phyloP scores from a whole-genome alignment of 2,329 filamentous ascomycete genomes.

The Alternaria tenuissima region DNA sequence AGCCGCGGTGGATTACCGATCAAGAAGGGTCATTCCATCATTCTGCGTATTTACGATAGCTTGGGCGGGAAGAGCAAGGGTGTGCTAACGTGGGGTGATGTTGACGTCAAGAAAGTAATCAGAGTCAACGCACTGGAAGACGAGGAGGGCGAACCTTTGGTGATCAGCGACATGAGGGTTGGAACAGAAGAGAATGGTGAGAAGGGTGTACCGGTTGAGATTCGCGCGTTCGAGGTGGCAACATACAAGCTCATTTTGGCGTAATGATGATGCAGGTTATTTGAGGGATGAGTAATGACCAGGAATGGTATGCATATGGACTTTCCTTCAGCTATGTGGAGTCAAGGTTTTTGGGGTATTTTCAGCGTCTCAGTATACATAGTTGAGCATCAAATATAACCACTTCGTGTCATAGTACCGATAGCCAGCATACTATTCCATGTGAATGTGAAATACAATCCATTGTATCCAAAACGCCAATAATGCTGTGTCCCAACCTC shows the following conservation, averaged over 20 bases:
- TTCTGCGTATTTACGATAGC: constrained; percentile 87
- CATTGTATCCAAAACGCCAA: constrained; percentile 1
- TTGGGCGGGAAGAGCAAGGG: constrained; percentile 82
- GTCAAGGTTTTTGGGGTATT: neutral
- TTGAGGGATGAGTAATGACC: neutral
- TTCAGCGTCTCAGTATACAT: neutral
- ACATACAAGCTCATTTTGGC: constrained; percentile 69
- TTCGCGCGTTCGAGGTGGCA: constrained; percentile 86
- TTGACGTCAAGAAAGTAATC: constrained; percentile 77
- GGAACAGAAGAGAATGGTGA: constrained; percentile 57
- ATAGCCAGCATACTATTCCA: fast-evolving
- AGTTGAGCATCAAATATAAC: neutral
- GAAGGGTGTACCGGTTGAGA: constrained; percentile 60
- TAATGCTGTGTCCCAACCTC: neutral
- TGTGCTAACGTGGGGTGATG: constrained; percentile 68
- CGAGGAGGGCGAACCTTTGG: constrained; percentile 71
- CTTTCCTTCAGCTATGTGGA: neutral
- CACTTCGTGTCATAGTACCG: neutral
- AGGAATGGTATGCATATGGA: neutral
- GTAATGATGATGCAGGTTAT: neutral
- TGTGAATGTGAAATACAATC: neutral
- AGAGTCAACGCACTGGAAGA: constrained; percentile 93
- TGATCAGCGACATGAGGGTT: constrained; percentile 49
- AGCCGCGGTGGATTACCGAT: constrained; percentile 61
- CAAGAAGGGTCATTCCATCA: constrained; percentile 78